Evolutionary conservation across 768 basidiomycete genomes (phyloP).

Genomic region (Tylopilus balloui): DNA sequence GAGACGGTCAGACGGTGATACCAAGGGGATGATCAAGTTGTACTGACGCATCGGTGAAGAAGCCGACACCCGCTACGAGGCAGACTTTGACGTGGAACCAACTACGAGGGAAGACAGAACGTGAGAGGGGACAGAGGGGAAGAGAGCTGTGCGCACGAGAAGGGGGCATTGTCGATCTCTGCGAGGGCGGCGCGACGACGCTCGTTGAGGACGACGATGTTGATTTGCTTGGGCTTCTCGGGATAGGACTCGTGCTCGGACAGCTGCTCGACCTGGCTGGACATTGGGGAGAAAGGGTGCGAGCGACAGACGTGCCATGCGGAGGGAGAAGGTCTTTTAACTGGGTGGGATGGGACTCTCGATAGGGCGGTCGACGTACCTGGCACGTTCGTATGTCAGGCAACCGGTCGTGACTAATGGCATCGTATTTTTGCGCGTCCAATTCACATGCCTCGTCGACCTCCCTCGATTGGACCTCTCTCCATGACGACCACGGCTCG

Average conservation of each 20-base stretch:
- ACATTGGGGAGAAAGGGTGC: slow-evolving; percentile 14
- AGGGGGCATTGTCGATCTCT: slow-evolving; percentile 83
- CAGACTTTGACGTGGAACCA: slow-evolving; percentile 85
- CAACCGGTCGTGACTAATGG: too few species aligned
- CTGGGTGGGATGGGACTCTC: too few species aligned
- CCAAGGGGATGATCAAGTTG: background rate
- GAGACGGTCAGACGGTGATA: background rate
- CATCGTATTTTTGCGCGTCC: too few species aligned
- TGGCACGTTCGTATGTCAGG: slow-evolving; percentile 26
- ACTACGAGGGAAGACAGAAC: slow-evolving; percentile 32
- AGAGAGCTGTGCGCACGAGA: slow-evolving; percentile 64
- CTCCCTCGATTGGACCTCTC: too few species aligned
- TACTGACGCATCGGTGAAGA: slow-evolving; percentile 81
- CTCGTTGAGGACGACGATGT: slow-evolving; percentile 51
- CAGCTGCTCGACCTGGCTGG: slow-evolving; percentile 17
- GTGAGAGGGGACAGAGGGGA: background rate
- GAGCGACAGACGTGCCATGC: background rate
- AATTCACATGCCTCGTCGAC: too few species aligned
- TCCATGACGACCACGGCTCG: slow-evolving; percentile 51
- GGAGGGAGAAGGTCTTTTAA: too few species aligned
- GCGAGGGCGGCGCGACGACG: slow-evolving; percentile 75
- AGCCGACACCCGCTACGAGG: slow-evolving; percentile 72
- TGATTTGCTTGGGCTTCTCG: slow-evolving; percentile 25
- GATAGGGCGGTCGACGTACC: slow-evolving; percentile 13
- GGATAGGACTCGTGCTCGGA: slow-evolving; percentile 30